Evolutionary conservation across 2,329 filamentous ascomycete species (phyloP), one percentile per base, ranked within the genome.

Genomic region (Alternaria incomplexa): DNA sequence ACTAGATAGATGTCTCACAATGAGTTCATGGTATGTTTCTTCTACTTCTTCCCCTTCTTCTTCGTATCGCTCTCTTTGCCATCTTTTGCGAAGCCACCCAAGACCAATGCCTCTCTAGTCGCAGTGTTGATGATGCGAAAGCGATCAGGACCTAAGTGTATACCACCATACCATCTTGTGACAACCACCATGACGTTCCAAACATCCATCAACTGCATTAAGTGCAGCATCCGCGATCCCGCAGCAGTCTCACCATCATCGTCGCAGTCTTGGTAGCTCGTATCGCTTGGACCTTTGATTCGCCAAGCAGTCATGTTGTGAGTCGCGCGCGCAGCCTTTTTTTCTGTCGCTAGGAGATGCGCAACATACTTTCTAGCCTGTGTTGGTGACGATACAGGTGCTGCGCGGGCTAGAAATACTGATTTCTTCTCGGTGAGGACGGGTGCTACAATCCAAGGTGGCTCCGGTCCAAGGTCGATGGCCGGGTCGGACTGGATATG

Each of bases 271-370:
- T 98, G 94, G 70, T 90, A 93, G 54, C 85, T 86, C 5, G 83
- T 82, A 66, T 81, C 82, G 60, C 83, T 85, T 5, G 80, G 75
- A 0, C 87, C 88, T 28, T 87, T 88, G 58, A 98, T 94, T 11
- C 96, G 88, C 92, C 93, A 98, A 1, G 95, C 95, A 20, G 91
- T 94, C 76, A 99, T 97, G 79, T 98, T 98, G 79, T 99, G 96
- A 63, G 95, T 93, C 5, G 96, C 96, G 50, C 86, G 84, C n/a
- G 93, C 90, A 36, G 93, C 90, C 70, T 92, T 93, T 81, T 91
- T 93, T 80, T 98, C 93, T 9, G 89, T 91, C 6, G 90, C 86
- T 8, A 97, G 85, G 1, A 99, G 85, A 77, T 96, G 90, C 46
- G 88, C 84, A 1, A 98, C 81, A 73, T 88, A 94, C 3, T 83